Conservation (phyloP, 2,329 filamentous ascomycete genomes). For the Monilinia aucupariae region DNA sequence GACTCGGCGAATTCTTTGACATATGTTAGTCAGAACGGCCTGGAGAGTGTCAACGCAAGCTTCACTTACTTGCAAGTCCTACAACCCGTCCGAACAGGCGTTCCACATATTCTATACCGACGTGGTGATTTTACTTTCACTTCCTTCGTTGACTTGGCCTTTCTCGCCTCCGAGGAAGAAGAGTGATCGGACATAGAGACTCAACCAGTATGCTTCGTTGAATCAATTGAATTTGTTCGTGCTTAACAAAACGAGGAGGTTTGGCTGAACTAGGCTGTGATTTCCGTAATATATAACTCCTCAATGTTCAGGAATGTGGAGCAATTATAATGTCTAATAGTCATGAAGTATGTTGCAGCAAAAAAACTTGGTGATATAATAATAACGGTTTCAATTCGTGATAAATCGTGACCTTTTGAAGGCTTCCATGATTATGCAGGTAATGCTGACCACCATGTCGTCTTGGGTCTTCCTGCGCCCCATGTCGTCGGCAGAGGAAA, state of each 20-base stretch:
- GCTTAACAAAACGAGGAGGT: not conserved
- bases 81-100: conserved; percentile 31
- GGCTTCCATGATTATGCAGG: not conserved
- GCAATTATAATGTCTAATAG: not conserved
- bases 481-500: not conserved
- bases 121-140: conserved; percentile 25
- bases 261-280: not conserved
- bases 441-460: conserved; percentile 8
- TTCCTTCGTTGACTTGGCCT: not conserved
- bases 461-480: no score
- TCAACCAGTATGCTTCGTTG: not conserved
- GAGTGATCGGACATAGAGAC: not conserved
- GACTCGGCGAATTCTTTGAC: conserved; percentile 29
- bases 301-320: not conserved
- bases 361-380: not conserved
- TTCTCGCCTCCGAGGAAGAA: not conserved
- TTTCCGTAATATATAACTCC: not conserved
- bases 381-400: not conserved
- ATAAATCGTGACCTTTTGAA: not conserved
- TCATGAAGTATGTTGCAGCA: not conserved
- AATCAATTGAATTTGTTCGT: not conserved
- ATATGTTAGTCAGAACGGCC: conserved; percentile 1
- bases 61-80: conserved; percentile 32
- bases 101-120: conserved; percentile 31
- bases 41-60: not conserved